Evolutionary conservation across 2,329 filamentous ascomycete species (phyloP).

Genomic region (Magnaporthiopsis incrustans): DNA sequence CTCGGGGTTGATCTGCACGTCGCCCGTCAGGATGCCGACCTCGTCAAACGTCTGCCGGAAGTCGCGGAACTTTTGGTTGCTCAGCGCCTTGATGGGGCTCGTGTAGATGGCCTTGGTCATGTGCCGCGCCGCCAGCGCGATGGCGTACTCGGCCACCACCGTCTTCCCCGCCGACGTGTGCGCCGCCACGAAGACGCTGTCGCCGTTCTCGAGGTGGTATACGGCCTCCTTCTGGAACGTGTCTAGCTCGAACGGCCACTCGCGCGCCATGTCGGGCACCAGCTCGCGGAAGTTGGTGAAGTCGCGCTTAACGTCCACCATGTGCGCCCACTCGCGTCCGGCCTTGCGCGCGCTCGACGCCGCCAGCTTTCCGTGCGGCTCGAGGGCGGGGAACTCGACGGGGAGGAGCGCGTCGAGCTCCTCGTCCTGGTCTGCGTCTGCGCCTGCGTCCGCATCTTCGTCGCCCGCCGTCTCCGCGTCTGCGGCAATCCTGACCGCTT

Average conservation of each 20-base stretch:
- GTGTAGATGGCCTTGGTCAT: slow-evolving; percentile 99
- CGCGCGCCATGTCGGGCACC: slow-evolving; percentile 90
- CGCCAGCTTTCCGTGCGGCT: slow-evolving; percentile 71
- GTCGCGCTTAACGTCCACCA: slow-evolving; percentile 90
- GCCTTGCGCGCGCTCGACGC: slow-evolving; percentile 64
- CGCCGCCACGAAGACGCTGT: slow-evolving; percentile 95
- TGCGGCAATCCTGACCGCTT: slow-evolving; percentile 24
- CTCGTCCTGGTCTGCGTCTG: slow-evolving; percentile 39
- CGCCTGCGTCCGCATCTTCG: slow-evolving; percentile 36
- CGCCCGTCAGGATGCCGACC: slow-evolving; percentile 91
- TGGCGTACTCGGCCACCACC: slow-evolving; percentile 95
- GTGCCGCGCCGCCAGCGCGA: slow-evolving; percentile 90
- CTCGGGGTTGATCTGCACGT: slow-evolving; percentile 96
- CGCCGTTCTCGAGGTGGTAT: slow-evolving; percentile 91
- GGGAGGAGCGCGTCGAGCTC: slow-evolving; percentile 83
- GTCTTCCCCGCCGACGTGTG: slow-evolving; percentile 98
- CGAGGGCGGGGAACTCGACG: slow-evolving; percentile 85
- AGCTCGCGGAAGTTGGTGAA: slow-evolving; percentile 92
- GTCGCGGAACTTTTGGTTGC: slow-evolving; percentile 97
- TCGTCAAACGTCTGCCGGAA: slow-evolving; percentile 88
- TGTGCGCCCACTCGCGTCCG: slow-evolving; percentile 91
- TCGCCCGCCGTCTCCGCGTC: slow-evolving; percentile 70
- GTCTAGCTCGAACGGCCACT: slow-evolving; percentile 96
- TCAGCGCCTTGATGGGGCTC: slow-evolving; percentile 94
- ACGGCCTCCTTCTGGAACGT: slow-evolving; percentile 98